Percentiles rank a stretch among this genome's conserved stretches.
Conservation (phyloP, 805 yeast species). For the Myxozyma udenii region DNA sequence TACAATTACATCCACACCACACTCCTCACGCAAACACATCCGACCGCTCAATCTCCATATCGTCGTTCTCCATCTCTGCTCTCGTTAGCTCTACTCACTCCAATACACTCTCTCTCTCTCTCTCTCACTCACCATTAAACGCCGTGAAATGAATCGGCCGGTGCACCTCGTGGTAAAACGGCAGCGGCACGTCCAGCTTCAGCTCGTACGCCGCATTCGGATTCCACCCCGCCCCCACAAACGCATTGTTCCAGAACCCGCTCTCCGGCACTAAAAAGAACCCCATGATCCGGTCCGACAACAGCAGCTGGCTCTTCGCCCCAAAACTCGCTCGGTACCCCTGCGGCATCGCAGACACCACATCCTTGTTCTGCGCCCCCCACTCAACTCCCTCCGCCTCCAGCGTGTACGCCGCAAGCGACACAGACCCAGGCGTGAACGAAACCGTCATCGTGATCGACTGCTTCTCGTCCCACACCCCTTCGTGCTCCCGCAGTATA, state of each 20-base stretch:
- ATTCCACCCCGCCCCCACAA: slow-evolving; percentile 81
- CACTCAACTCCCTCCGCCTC: slow-evolving; percentile 68
- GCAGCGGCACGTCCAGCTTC: slow-evolving; percentile 73
- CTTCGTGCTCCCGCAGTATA: slow-evolving; percentile 37
- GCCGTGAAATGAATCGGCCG: slow-evolving; percentile 83
- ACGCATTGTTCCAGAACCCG: slow-evolving; percentile 85
- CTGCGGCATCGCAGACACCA: slow-evolving; percentile 54
- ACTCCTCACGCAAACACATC: slow-evolving; percentile 31
- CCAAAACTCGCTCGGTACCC: slow-evolving; percentile 66
- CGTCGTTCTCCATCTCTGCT: slow-evolving; percentile 24
- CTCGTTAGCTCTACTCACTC: background rate
- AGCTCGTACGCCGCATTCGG: slow-evolving; percentile 56
- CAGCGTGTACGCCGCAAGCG: slow-evolving; percentile 64
- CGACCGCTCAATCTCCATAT: slow-evolving; percentile 28
- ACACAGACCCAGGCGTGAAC: slow-evolving; percentile 79
- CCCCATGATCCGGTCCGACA: slow-evolving; percentile 76
- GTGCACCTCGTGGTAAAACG: slow-evolving; percentile 81
- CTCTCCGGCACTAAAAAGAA: slow-evolving; percentile 82
- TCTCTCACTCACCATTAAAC: slow-evolving; percentile 53
- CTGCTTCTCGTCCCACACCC: slow-evolving; percentile 43
- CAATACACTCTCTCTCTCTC: background rate
- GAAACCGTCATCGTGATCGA: slow-evolving; percentile 62
- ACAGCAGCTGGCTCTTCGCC: slow-evolving; percentile 59
- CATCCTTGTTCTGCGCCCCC: slow-evolving; percentile 66
- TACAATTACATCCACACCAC: too few species aligned